These are phyloP conservation scores for Boletus fagicola DNA, from an alignment of 768 basidiomycete genomes.

Conservation along the genomic window DNA sequence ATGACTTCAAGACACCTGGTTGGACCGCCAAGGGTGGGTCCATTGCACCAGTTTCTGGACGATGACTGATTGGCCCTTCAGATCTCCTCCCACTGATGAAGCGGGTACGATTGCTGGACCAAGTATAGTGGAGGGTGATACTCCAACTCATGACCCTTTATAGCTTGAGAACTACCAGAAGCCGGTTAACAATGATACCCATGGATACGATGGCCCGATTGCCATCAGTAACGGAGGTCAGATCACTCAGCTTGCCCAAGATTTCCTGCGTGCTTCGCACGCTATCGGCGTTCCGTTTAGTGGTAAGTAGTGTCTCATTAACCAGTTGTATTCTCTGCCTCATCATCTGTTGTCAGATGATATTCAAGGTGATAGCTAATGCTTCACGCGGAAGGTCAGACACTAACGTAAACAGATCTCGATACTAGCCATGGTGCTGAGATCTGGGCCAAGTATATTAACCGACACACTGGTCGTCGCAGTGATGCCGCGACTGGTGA, in stretches of 20 bases:
- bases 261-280: constrained; percentile 65
- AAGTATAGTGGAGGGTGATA: neutral
- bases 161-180: constrained; percentile 78
- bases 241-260: constrained; percentile 61
- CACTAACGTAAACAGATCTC: constrained; percentile 41
- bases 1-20: constrained; percentile 70
- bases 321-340: neutral
- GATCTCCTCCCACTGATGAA: constrained; percentile 74
- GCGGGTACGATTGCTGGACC: constrained; percentile 36
- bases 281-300: constrained; percentile 62
- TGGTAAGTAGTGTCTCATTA: constrained; percentile 38
- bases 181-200: constrained; percentile 61
- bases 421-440: constrained; percentile 60
- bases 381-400: neutral
- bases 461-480: constrained; percentile 67
- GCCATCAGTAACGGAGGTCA: constrained; percentile 70
- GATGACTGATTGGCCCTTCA: constrained; percentile 22
- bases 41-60: neutral
- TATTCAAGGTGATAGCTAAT: constrained; percentile 45
- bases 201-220: constrained; percentile 73
- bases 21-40: constrained; percentile 60
- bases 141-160: neutral
- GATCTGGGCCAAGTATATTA: constrained; percentile 78
- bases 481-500: constrained; percentile 68
- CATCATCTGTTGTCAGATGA: constrained; percentile 43